Evolutionary conservation across 202 grass and related monocot genomes (phyloP).

Genomic region (Alloteropsis angusta): DNA sequence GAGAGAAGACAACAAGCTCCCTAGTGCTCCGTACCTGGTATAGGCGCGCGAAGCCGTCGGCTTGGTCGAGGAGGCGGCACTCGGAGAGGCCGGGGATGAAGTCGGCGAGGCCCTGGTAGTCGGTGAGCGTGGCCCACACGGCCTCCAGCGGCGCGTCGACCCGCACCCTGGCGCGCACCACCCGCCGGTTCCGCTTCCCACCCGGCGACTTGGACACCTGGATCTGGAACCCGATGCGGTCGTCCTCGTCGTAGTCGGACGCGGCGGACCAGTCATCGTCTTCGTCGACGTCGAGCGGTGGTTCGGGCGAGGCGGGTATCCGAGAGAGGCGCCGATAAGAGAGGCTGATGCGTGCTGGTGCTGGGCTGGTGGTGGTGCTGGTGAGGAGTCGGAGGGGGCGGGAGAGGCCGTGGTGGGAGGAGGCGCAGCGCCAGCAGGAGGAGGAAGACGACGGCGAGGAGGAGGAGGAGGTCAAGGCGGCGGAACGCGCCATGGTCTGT

Average conservation of each 20-base stretch:
- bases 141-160: constrained; percentile 55
- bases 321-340: neutral
- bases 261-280: neutral
- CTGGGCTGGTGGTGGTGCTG: neutral
- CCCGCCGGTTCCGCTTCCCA: constrained; percentile 38
- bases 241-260: neutral
- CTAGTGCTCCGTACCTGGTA: too few species aligned
- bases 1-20: too few species aligned
- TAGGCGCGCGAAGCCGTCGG: constrained; percentile 38
- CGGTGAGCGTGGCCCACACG: constrained; percentile 66
- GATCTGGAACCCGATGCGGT: constrained; percentile 38
- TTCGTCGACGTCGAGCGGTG: neutral
- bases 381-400: neutral
- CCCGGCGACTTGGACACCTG: constrained; percentile 29
- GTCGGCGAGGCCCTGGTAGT: constrained; percentile 72
- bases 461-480: too few species aligned
- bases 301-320: neutral
- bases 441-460: too few species aligned
- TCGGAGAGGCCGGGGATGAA: constrained; percentile 61
- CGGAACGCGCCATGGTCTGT: too few species aligned
- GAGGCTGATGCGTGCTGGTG: neutral
- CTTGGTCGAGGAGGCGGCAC: constrained; percentile 43
- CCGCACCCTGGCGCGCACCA: constrained; percentile 36
- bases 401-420: neutral
- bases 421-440: neutral